Evolutionary conservation across 768 basidiomycete species (phyloP).

Genomic region (Boletus rufocinnamomeus): DNA sequence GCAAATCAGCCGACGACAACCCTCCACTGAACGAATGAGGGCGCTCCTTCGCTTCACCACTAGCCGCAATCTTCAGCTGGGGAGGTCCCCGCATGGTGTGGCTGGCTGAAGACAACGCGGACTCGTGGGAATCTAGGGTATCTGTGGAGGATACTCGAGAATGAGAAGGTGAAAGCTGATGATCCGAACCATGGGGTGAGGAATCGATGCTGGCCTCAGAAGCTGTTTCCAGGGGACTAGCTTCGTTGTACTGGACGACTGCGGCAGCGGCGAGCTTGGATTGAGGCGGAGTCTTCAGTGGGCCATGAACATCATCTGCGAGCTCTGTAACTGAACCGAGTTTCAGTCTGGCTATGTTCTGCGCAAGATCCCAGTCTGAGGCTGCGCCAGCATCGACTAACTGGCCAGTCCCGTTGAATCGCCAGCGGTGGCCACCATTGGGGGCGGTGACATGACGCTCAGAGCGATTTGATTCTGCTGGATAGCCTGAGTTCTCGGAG

Average conservation of each 20-base stretch:
- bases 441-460: constrained; percentile 42
- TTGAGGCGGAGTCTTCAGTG: constrained; percentile 69
- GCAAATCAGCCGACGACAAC: constrained; percentile 69
- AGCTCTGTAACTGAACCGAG: constrained; percentile 57
- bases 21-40: constrained; percentile 84
- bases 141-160: constrained; percentile 85
- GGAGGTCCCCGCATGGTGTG: constrained; percentile 58
- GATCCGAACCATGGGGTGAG: constrained; percentile 68
- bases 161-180: constrained; percentile 66
- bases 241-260: constrained; percentile 59
- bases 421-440: constrained; percentile 54
- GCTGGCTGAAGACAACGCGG: constrained; percentile 50
- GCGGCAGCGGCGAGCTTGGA: constrained; percentile 54
- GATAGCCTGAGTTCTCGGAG: constrained; percentile 24
- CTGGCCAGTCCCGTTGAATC: constrained; percentile 62
- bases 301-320: constrained; percentile 49
- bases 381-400: constrained; percentile 55
- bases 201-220: constrained; percentile 73
- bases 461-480: constrained; percentile 32
- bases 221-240: constrained; percentile 72
- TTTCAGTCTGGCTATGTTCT: constrained; percentile 72
- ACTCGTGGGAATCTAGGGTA: constrained; percentile 63
- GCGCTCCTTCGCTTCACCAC: constrained; percentile 67
- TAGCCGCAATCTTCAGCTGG: constrained; percentile 52
- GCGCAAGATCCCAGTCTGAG: constrained; percentile 69